Base-by-base conservation (phyloP, 805 yeast species). In the Kuraishia ogatae region DNA sequence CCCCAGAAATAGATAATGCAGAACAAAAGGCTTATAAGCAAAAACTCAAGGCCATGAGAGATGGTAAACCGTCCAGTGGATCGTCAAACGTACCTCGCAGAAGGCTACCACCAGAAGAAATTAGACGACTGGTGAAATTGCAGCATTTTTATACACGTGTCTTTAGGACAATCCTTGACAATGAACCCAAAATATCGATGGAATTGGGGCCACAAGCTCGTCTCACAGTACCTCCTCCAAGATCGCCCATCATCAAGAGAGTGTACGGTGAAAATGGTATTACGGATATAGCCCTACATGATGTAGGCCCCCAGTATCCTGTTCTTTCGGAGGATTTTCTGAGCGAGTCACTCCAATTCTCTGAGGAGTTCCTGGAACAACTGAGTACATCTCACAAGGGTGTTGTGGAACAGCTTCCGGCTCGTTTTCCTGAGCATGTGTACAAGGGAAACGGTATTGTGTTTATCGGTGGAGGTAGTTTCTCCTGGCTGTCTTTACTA, bases 391-490 rank as follows among this genome's bases (percentile, higher is more conserved):
- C 84, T 2, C 91, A 85, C 65, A 57, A 60, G 10, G 60, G 62
- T 50, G 79, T 82, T 19, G 75, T 79, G 21, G 64, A 65, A 1
- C 70, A 68, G 35, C 63, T 85, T 65, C 71, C 71, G 6, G 23
- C 28, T 2, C 8, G 35, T 15, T 62, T 61, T 50, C 82, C 82
- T 0, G 75, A 70, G 48, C 62, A 64, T 17, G 59, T 77, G 13
- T 80, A 78, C 62, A 23, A 56, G 6, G 83, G 85, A 0, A 71
- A 77, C 55, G 93, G 92, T 7, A 81, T 85, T 26, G 85, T 86
- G 0, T 80, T 81, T 55, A 84, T 86, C 50, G 93, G 89, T n/a
- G 93, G 93, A 51, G 89, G 89, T 2, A 76, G 75, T 56, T 86
- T 80, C 62, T 83, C 87, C 52, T 80, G 88, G 80, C 67, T 86